Base-by-base conservation (phyloP, 495 filamentous ascomycete genomes). In the Neurospora sublineolata region DNA sequence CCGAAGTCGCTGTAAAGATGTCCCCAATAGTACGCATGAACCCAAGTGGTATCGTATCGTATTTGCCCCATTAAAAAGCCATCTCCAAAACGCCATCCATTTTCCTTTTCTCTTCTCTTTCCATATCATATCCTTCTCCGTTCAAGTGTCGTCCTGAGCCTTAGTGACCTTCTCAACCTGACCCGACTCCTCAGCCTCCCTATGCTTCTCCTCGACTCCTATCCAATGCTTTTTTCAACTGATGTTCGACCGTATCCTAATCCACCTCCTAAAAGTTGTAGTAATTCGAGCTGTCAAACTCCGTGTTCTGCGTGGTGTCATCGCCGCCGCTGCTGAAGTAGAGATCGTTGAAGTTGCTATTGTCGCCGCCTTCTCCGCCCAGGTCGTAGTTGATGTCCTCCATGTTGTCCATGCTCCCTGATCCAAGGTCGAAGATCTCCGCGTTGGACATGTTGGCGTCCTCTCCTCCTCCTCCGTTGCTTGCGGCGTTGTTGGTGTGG, bases 331-430 rank as follows among this genome's bases (percentile, higher is more conserved):
- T 77, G 72, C 74, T 75, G 68, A 77, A 79, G 71, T 73, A 79
- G 73, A 83, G 74, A 70, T 83, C 80, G 37, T 82, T 77, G 68
- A 83, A 83, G n/a, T 76, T 78, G 37, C 80, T 79, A 38, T 75
- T 70, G 69, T 80, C 79, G 68, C 79, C 79, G 20, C 74, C 75
- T 71, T 75, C 75, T 0, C 74, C 79, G 42, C 77, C 80, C 1
- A 83, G 52, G 70, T 81, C 82, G 69, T 81, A 80, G 68, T 75
- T 74, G 58, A 78, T 67, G 23, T 74, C 76, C 52, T 64, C 52
- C 73, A 83, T 82, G 74, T 78, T 81, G 42, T 80, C 80, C 44
- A 76, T 75, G 67, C 76, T 73, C 1, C 64, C 72, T 27, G 75
- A 71, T 11, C 77, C 79, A 2, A 83, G 70, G 69, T 81, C 80